Percentiles rank a stretch among this genome's conserved stretches.
Evolutionary conservation across 768 basidiomycete genomes (phyloP).

Genomic region (Butyriboletus loyo): DNA sequence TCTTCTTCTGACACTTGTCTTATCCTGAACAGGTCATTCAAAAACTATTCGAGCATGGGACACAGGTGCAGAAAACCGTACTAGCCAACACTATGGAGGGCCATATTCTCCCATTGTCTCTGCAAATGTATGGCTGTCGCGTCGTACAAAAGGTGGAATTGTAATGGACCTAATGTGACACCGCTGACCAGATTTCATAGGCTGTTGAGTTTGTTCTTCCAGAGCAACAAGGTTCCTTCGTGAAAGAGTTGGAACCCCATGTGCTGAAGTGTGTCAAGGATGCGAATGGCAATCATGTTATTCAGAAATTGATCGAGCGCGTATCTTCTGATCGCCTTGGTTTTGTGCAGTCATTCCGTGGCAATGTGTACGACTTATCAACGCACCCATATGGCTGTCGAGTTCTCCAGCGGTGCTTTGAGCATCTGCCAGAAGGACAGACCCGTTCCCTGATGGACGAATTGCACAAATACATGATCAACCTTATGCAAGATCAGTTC

Average conservation of each 20-base stretch:
- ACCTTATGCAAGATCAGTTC: slow-evolving; percentile 87
- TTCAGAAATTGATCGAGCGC: slow-evolving; percentile 85
- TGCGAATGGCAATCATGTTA: slow-evolving; percentile 92
- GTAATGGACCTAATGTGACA: not conserved
- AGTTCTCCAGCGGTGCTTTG: slow-evolving; percentile 90
- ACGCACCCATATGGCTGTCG: slow-evolving; percentile 93
- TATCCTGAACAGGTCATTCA: slow-evolving; percentile 70
- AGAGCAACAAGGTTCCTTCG: slow-evolving; percentile 73
- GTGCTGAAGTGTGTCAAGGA: slow-evolving; percentile 87
- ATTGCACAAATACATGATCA: slow-evolving; percentile 64
- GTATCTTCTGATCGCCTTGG: slow-evolving; percentile 72
- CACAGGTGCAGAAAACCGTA: slow-evolving; percentile 64
- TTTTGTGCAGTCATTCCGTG: slow-evolving; percentile 73
- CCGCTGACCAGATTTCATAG: slow-evolving; percentile 37
- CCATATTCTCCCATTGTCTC: slow-evolving; percentile 69
- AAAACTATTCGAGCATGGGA: slow-evolving; percentile 88
- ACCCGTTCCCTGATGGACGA: slow-evolving; percentile 78
- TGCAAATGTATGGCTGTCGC: slow-evolving; percentile 95
- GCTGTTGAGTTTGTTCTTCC: slow-evolving; percentile 79
- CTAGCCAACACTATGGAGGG: slow-evolving; percentile 75
- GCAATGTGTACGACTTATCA: slow-evolving; percentile 75
- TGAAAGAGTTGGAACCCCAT: slow-evolving; percentile 75
- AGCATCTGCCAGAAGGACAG: slow-evolving; percentile 69
- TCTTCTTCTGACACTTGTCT: not conserved
- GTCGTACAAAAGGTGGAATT: slow-evolving; percentile 82